Evolutionary conservation across 2,329 filamentous ascomycete genomes (phyloP).

Genomic region (Talaromyces pinophilus): DNA sequence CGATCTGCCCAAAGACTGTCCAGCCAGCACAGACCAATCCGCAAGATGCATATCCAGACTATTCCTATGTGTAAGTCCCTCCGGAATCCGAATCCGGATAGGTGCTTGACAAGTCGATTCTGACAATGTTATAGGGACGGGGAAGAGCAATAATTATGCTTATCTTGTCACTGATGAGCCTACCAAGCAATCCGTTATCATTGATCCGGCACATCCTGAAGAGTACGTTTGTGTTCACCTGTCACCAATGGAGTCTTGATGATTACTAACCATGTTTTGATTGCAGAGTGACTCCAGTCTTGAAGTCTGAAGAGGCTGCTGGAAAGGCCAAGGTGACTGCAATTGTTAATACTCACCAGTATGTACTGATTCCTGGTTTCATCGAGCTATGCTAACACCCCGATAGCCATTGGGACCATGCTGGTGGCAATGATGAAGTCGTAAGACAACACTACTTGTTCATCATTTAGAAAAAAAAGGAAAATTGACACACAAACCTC

Average conservation of each 20-base stretch:
- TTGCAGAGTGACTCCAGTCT: conserved; percentile 59
- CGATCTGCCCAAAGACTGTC: not conserved
- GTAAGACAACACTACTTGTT: conserved; percentile 50
- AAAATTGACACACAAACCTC: not conserved
- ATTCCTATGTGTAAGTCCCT: conserved; percentile 53
- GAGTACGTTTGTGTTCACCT: conserved; percentile 42
- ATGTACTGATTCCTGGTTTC: conserved; percentile 41
- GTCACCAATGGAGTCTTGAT: not conserved
- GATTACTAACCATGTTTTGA: not conserved
- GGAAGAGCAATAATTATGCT: conserved; percentile 54
- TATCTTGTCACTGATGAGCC: conserved; percentile 54
- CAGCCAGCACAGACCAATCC: conserved; percentile 20
- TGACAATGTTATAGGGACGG: conserved; percentile 33
- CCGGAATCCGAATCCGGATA: not conserved
- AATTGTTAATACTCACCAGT: conserved; percentile 98
- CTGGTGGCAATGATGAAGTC: conserved; percentile 84
- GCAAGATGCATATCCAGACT: conserved; percentile 54
- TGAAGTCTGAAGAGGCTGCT: conserved; percentile 71
- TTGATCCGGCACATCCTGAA: conserved; percentile 54
- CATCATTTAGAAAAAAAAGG: not conserved
- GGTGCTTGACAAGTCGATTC: not conserved
- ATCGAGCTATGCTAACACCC: not conserved
- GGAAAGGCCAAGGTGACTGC: conserved; percentile 79
- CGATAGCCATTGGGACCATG: conserved; percentile 84
- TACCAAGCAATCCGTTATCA: conserved; percentile 53